Evolutionary conservation across 345 rosid genomes (phyloP), one percentile per base, ranked within the genome.

Genomic region (Hevea brasiliensis): DNA sequence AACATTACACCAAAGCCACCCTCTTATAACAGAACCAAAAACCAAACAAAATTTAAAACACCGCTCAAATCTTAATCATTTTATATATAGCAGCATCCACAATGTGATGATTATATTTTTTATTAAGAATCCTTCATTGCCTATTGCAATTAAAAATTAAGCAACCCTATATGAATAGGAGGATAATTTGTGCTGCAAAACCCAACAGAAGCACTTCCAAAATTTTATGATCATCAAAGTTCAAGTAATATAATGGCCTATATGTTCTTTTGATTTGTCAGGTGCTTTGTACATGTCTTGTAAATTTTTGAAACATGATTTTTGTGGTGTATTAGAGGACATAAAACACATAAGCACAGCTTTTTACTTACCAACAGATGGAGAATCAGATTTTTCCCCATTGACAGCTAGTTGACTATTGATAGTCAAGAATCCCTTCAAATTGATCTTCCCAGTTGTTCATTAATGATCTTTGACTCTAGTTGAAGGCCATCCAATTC

Each of bases 341-440:
- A 50, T 37, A 27, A n/a, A 54, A n/a, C 21, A 72, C 40, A 27
- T 15, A 11, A 17, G 3, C 18, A 23, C 13, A 18, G 7, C 45
- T 15, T 14, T 21, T 51, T 59, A 71, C 88, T 86, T 77, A 91
- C 99, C 99, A 47, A 93, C 94, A 48, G 87, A 57, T 47, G 87
- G 88, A 71, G 96, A 86, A 67, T 93, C 97, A 21, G 99, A 93
- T 75, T 80, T 87, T 67, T 91, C 94, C 4, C 87, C 96, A 54
- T 93, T 96, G 76, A 96, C 90, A 11, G 99, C 92, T 41, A 96
- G 98, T 76, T 96, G 99, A 85, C 99, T 96, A 76, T 95, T 95
- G 84, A 92, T 89, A 23, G 98, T 92, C 74, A 95, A 80, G 89
- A 89, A 91, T 73, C 98, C 98, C 72, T 87, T 88, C 85, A 83